Evolutionary conservation across 164 flowering plant genomes (phyloP), one percentile per base, ranked within the genome.

Genomic region (Nymphaea colorata): DNA sequence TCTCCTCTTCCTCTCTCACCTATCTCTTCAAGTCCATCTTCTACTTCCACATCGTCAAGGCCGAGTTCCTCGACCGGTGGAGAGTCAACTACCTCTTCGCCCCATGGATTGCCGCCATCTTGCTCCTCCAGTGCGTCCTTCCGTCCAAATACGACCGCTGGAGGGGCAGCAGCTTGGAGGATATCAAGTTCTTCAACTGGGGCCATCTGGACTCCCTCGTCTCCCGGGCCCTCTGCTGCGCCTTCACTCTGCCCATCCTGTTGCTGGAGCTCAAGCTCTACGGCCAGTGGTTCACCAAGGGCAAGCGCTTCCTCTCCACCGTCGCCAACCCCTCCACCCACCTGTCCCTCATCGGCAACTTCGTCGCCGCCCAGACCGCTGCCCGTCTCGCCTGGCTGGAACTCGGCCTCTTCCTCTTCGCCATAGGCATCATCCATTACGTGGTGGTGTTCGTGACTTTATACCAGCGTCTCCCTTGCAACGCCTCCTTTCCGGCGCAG

Each of bases 381-480:
- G 81, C 76, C 16, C 15, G 55, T 64, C 71, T 78, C 76, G 79
- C 76, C 16, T 72, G 79, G 77, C 76, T 45, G 36, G 79, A 79
- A 74, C 65, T 61, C 25, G 76, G 74, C 7, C 3, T 76, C 44
- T 76, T 69, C 45, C 57, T 79, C 66, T 79, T 76, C 45, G 67
- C 81, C 2, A 6, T 76, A 12, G 81, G 77, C 2, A 71, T 76
- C 64, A 63, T 42, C 7, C 79, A 74, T 62, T 79, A 76, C 53
- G 16, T 79, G 7, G 76, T 79, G 18, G 66, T 74, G 4, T 76
- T 79, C 64, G 72, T 74, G 4, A 76, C 79, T 11, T 68, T 76
- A 3, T 76, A 73, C 61, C 82, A 76, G 43, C 59, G 74, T 55
- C 60, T 72, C 8, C 62, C 75, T 1, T 69, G 71, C 4, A 67